Conservation (phyloP, 2,329 filamentous ascomycete genomes). For the Beauveria scarabaeidicola region DNA sequence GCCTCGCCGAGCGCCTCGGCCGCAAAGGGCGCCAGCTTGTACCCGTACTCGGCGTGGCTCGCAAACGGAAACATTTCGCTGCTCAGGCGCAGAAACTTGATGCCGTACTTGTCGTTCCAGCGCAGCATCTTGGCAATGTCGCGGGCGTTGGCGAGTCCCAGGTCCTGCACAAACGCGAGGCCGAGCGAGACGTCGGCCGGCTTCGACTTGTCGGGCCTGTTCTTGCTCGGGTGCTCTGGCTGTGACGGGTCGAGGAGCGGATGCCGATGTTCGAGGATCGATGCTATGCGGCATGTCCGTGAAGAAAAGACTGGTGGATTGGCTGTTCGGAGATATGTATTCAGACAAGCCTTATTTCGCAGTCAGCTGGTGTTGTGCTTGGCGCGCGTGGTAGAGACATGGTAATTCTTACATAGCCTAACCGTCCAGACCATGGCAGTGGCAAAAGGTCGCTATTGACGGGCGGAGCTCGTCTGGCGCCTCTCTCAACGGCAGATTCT, state of each 20-base stretch:
- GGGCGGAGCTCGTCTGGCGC: constrained; percentile 38
- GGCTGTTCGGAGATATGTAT: constrained; percentile 77
- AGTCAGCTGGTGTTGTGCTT: constrained; percentile 12
- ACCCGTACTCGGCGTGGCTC: constrained; percentile 79
- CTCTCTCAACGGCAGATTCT: constrained; percentile 21
- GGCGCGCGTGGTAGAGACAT: neutral
- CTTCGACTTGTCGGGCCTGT: constrained; percentile 68
- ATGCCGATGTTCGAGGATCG: constrained; percentile 81
- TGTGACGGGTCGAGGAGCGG: constrained; percentile 67
- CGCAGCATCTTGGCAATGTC: constrained; percentile 79
- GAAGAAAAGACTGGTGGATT: constrained; percentile 85
- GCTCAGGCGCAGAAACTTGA: constrained; percentile 85
- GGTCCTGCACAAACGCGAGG: constrained; percentile 61
- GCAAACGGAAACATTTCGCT: constrained; percentile 98
- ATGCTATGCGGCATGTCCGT: constrained; percentile 81
- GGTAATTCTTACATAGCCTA: constrained; percentile 65
- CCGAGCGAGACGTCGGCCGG: constrained; percentile 59
- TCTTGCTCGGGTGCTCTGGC: constrained; percentile 76
- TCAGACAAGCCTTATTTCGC: constrained; percentile 64
- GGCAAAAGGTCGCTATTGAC: constrained; percentile 76
- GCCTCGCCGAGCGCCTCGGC: constrained; percentile 67
- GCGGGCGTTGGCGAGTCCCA: constrained; percentile 73
- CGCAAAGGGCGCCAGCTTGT: constrained; percentile 72
- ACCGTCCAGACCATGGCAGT: constrained; percentile 78
- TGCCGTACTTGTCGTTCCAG: constrained; percentile 89